phyloP scores from a whole-genome alignment of 1,284 basidiomycete genomes.

The Coniophora puteana region DNA sequence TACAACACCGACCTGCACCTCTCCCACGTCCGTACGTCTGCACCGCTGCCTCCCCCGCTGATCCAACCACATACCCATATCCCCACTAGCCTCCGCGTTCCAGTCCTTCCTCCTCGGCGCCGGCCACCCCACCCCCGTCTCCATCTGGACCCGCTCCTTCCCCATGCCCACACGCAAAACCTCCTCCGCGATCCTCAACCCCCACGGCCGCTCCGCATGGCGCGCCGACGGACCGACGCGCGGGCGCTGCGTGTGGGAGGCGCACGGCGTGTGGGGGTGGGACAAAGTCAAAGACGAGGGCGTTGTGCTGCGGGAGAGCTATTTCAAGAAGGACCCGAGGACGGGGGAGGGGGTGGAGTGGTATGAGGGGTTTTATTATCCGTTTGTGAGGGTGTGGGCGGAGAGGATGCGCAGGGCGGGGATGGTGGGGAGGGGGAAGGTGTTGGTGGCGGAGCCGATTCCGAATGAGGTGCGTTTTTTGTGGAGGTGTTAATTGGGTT shows the following conservation, averaged over 20 bases:
- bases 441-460: constrained; percentile 79
- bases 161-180: constrained; percentile 77
- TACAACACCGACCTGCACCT: constrained; percentile 95
- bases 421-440: constrained; percentile 50
- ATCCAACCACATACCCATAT: constrained; percentile 1
- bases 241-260: constrained; percentile 82
- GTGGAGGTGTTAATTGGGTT: background rate
- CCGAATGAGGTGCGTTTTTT: constrained; percentile 78
- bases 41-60: background rate
- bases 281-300: constrained; percentile 65
- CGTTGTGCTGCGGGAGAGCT: constrained; percentile 81
- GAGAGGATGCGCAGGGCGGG: constrained; percentile 53
- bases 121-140: constrained; percentile 71
- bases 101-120: constrained; percentile 84
- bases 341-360: constrained; percentile 66
- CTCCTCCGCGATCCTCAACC: constrained; percentile 54
- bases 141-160: constrained; percentile 77
- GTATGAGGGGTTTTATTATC: constrained; percentile 85
- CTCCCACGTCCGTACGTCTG: constrained; percentile 72
- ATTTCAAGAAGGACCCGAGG: constrained; percentile 72
- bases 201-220: constrained; percentile 62
- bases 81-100: constrained; percentile 64
- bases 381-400: constrained; percentile 75
- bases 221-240: constrained; percentile 62
- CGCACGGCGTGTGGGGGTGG: constrained; percentile 95